phyloP scores from a whole-genome alignment of 257 asterid species.

The Nicotiana tomentosiformis region DNA sequence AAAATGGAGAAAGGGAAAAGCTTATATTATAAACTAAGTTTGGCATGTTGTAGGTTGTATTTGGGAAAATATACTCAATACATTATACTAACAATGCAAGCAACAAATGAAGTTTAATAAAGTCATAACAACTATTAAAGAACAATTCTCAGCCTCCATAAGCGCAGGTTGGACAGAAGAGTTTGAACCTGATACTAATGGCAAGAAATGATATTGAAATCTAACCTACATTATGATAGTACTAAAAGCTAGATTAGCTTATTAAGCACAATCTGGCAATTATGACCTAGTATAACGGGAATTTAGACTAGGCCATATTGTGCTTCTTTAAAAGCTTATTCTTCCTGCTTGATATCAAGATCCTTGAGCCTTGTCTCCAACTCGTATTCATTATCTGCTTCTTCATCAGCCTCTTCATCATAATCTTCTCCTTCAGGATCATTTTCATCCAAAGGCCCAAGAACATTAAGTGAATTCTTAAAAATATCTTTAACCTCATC shows the following conservation, averaged over 20 bases:
- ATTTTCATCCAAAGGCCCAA: constrained; percentile 87
- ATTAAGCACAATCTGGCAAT: background rate
- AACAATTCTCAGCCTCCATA: background rate
- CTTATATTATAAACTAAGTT: background rate
- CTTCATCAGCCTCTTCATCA: constrained; percentile 60
- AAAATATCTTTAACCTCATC: constrained; percentile 77
- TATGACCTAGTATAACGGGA: background rate
- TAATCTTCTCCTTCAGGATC: constrained; percentile 93
- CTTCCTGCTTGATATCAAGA: constrained; percentile 69
- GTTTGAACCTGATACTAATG: background rate
- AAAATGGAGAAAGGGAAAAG: background rate
- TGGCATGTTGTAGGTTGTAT: background rate
- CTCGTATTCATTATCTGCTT: constrained; percentile 41
- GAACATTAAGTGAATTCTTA: constrained; percentile 47
- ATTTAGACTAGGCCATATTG: constrained; percentile 1
- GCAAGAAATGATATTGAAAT: background rate
- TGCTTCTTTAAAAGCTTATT: constrained; percentile 18
- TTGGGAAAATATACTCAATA: background rate
- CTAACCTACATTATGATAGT: constrained; percentile 4
- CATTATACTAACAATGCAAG: background rate
- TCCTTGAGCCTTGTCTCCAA: constrained; percentile 74
- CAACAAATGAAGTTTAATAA: background rate
- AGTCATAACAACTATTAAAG: background rate
- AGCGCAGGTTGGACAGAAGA: background rate
- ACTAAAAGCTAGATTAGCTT: background rate